Percentiles rank a stretch among this genome's conserved stretches.
Evolutionary conservation across 495 filamentous ascomycete species (phyloP).

Genomic region (Massariosphaeria phaeospora): DNA sequence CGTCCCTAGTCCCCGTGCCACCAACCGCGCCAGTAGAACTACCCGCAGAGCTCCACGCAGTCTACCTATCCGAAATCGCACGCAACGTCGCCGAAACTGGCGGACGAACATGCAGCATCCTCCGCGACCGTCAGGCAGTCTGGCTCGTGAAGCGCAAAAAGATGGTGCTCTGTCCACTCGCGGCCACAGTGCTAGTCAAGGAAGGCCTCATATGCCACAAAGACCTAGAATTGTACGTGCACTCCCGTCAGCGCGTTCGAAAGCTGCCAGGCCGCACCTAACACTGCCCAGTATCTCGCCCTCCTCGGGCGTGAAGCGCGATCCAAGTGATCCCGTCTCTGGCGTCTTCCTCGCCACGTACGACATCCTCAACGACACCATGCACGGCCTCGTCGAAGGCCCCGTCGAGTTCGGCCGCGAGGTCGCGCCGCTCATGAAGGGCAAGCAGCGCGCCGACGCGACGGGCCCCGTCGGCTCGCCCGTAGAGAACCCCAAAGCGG

Average conservation of each 20-base stretch:
- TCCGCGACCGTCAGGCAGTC: slow-evolving; percentile 33
- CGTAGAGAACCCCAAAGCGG: neutral
- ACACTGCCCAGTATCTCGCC: slow-evolving; percentile 8
- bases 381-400: slow-evolving; percentile 14
- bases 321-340: slow-evolving; percentile 39
- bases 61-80: no score
- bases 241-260: slow-evolving; percentile 21
- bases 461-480: neutral
- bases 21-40: no score
- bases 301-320: slow-evolving; percentile 35
- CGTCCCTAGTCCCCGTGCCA: no score
- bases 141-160: slow-evolving; percentile 38
- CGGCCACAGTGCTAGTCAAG: slow-evolving; percentile 36
- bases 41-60: no score
- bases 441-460: neutral
- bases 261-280: neutral
- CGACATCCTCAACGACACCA: slow-evolving; percentile 16
- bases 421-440: neutral
- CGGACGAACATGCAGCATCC: slow-evolving; percentile 11
- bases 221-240: slow-evolving; percentile 38
- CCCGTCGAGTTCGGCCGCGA: slow-evolving; percentile 8
- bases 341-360: slow-evolving; percentile 40
- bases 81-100: no score
- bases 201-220: slow-evolving; percentile 37
- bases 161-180: slow-evolving; percentile 37